Evolutionary conservation across 2,329 filamentous ascomycete genomes (phyloP), one percentile per base, ranked within the genome.

Genomic region (Rutstroemia sp.): DNA sequence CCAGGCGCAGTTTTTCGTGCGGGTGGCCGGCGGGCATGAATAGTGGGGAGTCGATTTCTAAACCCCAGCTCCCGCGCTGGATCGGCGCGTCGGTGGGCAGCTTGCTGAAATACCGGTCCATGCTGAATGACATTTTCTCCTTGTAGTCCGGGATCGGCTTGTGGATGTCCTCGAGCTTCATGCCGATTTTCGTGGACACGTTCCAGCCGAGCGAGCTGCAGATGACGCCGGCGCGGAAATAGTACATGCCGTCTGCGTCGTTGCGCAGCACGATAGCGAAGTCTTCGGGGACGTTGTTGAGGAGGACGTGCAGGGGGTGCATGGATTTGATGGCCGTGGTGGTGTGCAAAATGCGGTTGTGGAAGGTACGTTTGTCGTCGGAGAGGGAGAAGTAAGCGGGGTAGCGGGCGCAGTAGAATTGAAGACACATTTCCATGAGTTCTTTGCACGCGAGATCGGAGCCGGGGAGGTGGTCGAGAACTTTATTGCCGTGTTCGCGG

Each of bases 161-260:
- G 67, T 95, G 90, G 59, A 95, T 92, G 57, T 83, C 79, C 10
- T 84, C 76, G 14, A 95, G 73, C 21, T 79, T 78, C 62, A 85
- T 71, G 0, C 88, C 88, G 54, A 94, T 84, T 73, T 95, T 94
- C 23, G 79, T 80, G 0, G 76, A 80, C 0, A 94, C 73, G 61
- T 86, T 88, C 90, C 90, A 95, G 1, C 90, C 90, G 0, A 95
- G 72, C 0, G 86, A 80, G 5, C 87, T 91, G 71, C 89, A 95
- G 45, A 94, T 83, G 8, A 90, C 74, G 4, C 88, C 90, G 0
- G 87, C 88, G 23, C 88, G 81, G 60, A 95, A 83, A 54, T 79
- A 76, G 67, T 95, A 95, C 54, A 81, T 76, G 0, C 90, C 90
- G 0, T 85, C 86, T 14, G 79, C 70, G 0, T 88, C 81, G 62